Base-by-base conservation (phyloP, 148 eudicot species). In the Dysphania ambrosioides region DNA sequence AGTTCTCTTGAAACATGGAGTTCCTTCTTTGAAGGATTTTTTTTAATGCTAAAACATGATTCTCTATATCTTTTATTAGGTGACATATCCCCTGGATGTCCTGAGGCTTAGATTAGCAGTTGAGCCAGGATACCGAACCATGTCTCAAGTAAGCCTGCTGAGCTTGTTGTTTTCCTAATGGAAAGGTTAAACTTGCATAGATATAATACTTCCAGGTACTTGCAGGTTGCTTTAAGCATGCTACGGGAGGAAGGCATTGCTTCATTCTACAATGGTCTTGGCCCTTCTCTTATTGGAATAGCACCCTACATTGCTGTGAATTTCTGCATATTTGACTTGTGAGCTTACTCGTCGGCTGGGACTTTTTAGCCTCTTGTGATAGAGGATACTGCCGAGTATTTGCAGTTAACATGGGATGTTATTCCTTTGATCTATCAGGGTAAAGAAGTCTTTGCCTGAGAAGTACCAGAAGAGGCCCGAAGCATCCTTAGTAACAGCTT, bases 231-330 rank as follows among this genome's bases (percentile, higher is more conserved):
- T 64, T 59, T 88, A 67, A 81, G 79, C 84, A 95, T 95, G 96
- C 82, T 92, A 66, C 88, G 83, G 77, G 98, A 95, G 76, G 98
- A 95, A 90, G 98, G 98, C 71, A 44, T 86, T 71, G 88, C 86
- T 4, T 87, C 98, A 21, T 95, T 95, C 74, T 95, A 92, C 81
- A 92, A 77, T 79, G 98, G 98, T 82, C 91, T 95, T 57, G 98
- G 93, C 42, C 98, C 98, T 74, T 92, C 98, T 83, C 91, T 95
- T 70, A 86, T 95, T 86, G 93, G 96, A 72, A 92, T 95, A 85
- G 98, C 97, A 35, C 98, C 98, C 78, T 95, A 92, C 81, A 92
- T 95, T 83, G 98, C 97, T 79, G 92, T 94, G 80, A 94, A 94
- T 85, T 94, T 94, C 77, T 94, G 97, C 82, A 81, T 92, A 63